Conservation (phyloP, 441 rosid genomes). For the Euphorbia schlechtendalii region DNA sequence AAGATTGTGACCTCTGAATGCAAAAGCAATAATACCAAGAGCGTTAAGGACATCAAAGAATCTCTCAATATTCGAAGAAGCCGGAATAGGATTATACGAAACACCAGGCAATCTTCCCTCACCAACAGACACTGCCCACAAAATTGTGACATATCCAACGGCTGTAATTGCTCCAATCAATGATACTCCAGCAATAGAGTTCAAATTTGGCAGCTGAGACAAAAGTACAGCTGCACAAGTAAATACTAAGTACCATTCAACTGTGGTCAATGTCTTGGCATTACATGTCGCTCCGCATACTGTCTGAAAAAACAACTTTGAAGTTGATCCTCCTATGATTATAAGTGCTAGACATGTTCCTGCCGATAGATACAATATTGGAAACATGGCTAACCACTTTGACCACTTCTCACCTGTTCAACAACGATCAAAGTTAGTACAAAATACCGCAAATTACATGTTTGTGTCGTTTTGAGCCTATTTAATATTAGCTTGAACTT, state of each 20-base stretch:
- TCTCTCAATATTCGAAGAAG: conserved; percentile 18
- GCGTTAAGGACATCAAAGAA: conserved; percentile 46
- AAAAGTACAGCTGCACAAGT: conserved; percentile 47
- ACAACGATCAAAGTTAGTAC: too few species aligned
- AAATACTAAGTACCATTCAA: conserved; percentile 71
- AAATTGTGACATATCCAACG: conserved; percentile 50
- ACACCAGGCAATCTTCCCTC: conserved; percentile 47
- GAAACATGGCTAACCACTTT: conserved; percentile 52
- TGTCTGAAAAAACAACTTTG: conserved; percentile 39
- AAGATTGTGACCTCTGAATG: conserved; percentile 84
- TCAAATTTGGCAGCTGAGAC: conserved; percentile 82
- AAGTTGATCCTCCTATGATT: conserved; percentile 61
- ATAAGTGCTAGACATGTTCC: conserved; percentile 69
- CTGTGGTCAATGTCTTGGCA: conserved; percentile 38
- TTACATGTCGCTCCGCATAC: conserved; percentile 49
- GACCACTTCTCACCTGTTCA: conserved; percentile 63
- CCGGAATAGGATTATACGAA: conserved; percentile 36
- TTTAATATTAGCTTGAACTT: too few species aligned
- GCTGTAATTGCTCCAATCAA: conserved; percentile 61
- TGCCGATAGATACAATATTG: conserved; percentile 65
- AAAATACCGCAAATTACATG: too few species aligned
- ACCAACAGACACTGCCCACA: conserved; percentile 61
- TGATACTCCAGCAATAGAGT: conserved; percentile 74
- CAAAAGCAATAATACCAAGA: conserved; percentile 70
- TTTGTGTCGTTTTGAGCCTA: too few species aligned